phyloP scores from a whole-genome alignment of 2,329 filamentous ascomycete species.

The Reticulascus tulasneorum region DNA sequence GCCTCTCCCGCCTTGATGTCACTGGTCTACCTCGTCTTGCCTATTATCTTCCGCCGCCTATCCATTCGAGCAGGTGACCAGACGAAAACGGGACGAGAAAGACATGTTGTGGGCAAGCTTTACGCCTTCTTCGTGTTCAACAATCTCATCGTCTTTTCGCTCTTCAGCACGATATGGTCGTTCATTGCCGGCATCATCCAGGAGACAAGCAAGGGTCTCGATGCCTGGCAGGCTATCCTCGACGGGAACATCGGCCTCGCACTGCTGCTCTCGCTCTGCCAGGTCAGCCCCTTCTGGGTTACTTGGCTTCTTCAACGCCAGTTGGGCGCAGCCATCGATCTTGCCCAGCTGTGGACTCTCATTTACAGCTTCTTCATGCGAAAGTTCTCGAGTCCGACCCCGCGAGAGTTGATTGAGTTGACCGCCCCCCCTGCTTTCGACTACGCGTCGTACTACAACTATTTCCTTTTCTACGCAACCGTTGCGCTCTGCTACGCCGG shows the following conservation, averaged over 20 bases:
- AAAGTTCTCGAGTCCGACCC: slow-evolving; percentile 82
- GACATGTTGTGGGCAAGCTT: slow-evolving; percentile 84
- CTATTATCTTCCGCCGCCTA: slow-evolving; percentile 85
- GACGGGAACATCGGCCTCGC: slow-evolving; percentile 58
- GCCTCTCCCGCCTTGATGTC: slow-evolving; percentile 83
- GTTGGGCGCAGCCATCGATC: slow-evolving; percentile 85
- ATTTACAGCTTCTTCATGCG: slow-evolving; percentile 80
- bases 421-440: slow-evolving; percentile 91
- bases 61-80: slow-evolving; percentile 80
- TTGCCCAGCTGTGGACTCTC: slow-evolving; percentile 83
- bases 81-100: slow-evolving; percentile 87
- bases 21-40: slow-evolving; percentile 79
- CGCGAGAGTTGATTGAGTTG: slow-evolving; percentile 84
- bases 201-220: slow-evolving; percentile 49
- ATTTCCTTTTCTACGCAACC: slow-evolving; percentile 91
- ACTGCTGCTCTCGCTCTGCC: slow-evolving; percentile 72
- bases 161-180: slow-evolving; percentile 79
- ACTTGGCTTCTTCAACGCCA: slow-evolving; percentile 91
- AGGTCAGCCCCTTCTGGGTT: slow-evolving; percentile 87
- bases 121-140: slow-evolving; percentile 98
- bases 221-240: slow-evolving; percentile 66
- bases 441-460: slow-evolving; percentile 97
- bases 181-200: slow-evolving; percentile 65
- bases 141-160: slow-evolving; percentile 89
- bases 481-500: slow-evolving; percentile 81